Evolutionary conservation across 108 stramenopile species (phyloP), one percentile per base, ranked within the genome.

Genomic region (Nitzschia palea): DNA sequence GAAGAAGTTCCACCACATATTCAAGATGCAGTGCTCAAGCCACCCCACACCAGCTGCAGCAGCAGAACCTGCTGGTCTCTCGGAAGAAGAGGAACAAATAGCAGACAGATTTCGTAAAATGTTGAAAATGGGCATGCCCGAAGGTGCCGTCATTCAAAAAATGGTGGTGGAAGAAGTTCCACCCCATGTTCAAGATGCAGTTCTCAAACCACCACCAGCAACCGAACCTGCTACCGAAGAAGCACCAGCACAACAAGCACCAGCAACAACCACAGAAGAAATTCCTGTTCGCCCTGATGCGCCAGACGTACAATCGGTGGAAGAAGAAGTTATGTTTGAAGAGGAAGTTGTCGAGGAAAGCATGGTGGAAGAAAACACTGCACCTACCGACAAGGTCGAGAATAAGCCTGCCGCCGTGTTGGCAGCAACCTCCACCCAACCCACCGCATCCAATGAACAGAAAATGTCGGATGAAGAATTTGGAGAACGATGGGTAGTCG

Each of bases 91-190:
- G 28, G 65, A 80, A 64, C 60, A 65, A 22, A 62, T 55, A 23
- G 74, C 73, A 33, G 33, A 23, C 14, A 50, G 32, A 29, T 74
- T 52, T 53, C 35, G 66, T 17, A 75, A 75, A 28, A 80, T 71
- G 74, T 40, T 74, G 6, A 69, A 59, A 44, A 80, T 80, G 73
- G 73, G 79, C 32, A 62, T 80, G 48, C 79, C 79, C 0, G 58
- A 48, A 4, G 73, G 62, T 27, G 79, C 79, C 23, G 63, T 80
- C 37, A 53, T 52, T 3, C 64, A 65, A 48, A 65, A 73, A 27
- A 73, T 73, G 72, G 25, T 30, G 28, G 64, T 65, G n/a, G 72
- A 65, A 5, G 64, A 55, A 4, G 64, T 73, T 44, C 26, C 63
- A 28, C 61, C 65, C 25, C 28, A 73, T n/a, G 55, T 73, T 15